Percentiles rank a stretch among this genome's conserved stretches.
Conservation (phyloP, 176 grass and related monocot genomes). For the Themeda triandra region DNA sequence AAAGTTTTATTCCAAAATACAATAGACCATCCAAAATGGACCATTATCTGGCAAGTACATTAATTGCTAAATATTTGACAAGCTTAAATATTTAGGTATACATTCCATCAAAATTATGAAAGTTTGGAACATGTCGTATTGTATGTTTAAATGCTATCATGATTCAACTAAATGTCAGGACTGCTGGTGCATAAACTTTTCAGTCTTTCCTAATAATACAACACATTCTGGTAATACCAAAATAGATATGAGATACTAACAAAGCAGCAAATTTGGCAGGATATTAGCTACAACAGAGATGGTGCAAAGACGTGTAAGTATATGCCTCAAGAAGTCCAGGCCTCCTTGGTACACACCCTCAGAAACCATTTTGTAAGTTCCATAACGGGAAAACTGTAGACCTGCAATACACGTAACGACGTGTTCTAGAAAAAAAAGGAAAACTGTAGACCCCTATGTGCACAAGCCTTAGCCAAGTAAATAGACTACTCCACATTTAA, state of each 20-base stretch:
- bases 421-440: no score
- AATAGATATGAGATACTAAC: background rate
- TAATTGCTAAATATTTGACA: background rate
- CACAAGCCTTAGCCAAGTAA: no score
- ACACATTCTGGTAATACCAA: background rate
- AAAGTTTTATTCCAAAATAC: background rate
- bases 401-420: no score
- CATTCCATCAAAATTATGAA: background rate
- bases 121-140: no score
- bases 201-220: background rate
- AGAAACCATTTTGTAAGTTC: no score
- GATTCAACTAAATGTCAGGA: background rate
- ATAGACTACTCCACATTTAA: no score
- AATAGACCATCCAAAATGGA: background rate
- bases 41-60: background rate
- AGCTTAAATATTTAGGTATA: background rate
- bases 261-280: background rate
- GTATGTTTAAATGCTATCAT: no score
- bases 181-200: background rate
- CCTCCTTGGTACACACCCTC: no score
- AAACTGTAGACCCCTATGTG: no score
- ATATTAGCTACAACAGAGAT: background rate
- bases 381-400: no score
- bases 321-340: background rate
- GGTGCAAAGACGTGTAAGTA: background rate